phyloP scores from a whole-genome alignment of 140 eudicot species.

The Stevia rebaudiana region DNA sequence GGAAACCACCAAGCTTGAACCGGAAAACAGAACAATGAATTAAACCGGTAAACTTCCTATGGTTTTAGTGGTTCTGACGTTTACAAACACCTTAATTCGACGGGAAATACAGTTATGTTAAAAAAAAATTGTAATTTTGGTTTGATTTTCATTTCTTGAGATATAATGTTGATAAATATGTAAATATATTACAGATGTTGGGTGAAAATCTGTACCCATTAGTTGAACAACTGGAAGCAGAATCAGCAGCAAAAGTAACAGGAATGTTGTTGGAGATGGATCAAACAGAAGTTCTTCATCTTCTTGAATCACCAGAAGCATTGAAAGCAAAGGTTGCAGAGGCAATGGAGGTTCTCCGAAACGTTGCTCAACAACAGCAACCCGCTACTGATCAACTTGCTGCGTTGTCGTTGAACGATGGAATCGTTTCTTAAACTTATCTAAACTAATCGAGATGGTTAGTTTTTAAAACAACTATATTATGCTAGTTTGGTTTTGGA shows the following conservation, averaged over 20 bases:
- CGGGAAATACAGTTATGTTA: no score
- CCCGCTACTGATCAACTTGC: conserved; percentile 76
- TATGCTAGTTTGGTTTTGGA: conserved; percentile 15
- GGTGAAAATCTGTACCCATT: conserved; percentile 85
- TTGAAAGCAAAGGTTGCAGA: conserved; percentile 77
- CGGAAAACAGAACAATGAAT: no score
- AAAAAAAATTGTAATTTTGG: background rate
- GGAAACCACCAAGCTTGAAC: no score
- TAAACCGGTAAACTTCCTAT: no score
- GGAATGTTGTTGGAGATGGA: conserved; percentile 96
- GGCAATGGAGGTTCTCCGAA: conserved; percentile 85
- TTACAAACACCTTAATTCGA: no score
- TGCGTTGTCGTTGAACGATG: conserved; percentile 56
- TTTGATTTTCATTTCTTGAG: background rate
- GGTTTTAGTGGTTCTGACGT: no score
- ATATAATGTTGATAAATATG: background rate
- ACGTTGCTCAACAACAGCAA: conserved; percentile 54
- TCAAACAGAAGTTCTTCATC: conserved; percentile 75
- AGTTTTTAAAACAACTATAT: background rate
- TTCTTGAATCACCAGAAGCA: conserved; percentile 85
- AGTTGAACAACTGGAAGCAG: conserved; percentile 79
- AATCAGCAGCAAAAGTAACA: conserved; percentile 80
- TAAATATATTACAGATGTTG: conserved; percentile 53
- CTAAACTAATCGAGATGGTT: background rate
- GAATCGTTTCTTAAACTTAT: conserved; percentile 22